Evolutionary conservation across 805 yeast genomes (phyloP).

Genomic region (Lachancea lanzarotensis): DNA sequence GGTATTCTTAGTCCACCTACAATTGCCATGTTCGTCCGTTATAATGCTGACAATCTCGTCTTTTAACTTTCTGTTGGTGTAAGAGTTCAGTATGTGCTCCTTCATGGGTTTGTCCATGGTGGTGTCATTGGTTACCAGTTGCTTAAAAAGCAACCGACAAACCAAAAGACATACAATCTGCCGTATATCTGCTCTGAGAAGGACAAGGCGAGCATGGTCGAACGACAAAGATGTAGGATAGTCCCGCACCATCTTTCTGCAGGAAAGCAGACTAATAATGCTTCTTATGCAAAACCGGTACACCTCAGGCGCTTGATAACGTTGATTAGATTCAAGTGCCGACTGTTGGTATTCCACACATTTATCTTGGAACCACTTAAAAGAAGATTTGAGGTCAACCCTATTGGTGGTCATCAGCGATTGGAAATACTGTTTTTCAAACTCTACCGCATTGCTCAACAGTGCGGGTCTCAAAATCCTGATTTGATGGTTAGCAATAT

Average conservation of each 20-base stretch:
- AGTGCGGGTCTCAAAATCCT: constrained; percentile 77
- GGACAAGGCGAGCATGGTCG: constrained; percentile 72
- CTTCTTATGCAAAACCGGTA: constrained; percentile 43
- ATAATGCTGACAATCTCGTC: constrained; percentile 72
- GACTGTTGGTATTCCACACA: constrained; percentile 25
- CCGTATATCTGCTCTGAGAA: constrained; percentile 77
- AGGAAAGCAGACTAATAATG: constrained; percentile 60
- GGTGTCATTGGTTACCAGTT: constrained; percentile 41
- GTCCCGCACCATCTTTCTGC: constrained; percentile 73
- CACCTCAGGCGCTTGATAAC: constrained; percentile 21
- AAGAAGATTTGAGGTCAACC: constrained; percentile 51
- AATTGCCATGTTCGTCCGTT: constrained; percentile 77
- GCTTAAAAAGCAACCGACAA: constrained; percentile 66
- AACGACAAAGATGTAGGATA: constrained; percentile 80
- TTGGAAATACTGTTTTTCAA: constrained; percentile 76
- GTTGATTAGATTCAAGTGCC: constrained; percentile 9
- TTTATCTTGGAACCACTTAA: constrained; percentile 54
- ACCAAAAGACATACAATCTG: constrained; percentile 76
- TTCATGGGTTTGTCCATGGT: constrained; percentile 29
- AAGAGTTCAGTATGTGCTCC: constrained; percentile 32
- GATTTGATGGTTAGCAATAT: constrained; percentile 92
- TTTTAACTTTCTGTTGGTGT: constrained; percentile 45
- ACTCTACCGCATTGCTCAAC: constrained; percentile 79
- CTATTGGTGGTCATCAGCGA: constrained; percentile 42
- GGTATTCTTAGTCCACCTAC: constrained; percentile 85